Percentiles rank a stretch among this genome's conserved stretches.
Conservation (phyloP, 495 filamentous ascomycete genomes). For the Ascobolus immersus region DNA sequence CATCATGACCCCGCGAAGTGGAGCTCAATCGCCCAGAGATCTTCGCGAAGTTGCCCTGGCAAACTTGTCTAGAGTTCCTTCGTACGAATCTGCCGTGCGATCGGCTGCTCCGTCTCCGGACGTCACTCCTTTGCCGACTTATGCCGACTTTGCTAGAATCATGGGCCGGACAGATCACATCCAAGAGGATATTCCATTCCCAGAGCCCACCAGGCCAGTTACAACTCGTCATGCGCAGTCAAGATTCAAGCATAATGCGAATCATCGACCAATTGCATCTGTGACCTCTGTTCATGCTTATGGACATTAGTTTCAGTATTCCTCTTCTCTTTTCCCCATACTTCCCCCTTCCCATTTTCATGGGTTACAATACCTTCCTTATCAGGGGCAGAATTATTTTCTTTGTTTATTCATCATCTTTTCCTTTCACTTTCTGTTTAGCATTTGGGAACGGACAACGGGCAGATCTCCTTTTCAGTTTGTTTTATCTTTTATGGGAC, state of each 20-base stretch:
- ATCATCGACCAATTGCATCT: too few relatives aligned
- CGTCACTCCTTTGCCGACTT: too few relatives aligned
- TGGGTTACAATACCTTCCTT: slow-evolving; percentile 6
- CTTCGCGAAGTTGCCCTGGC: slow-evolving; percentile 17
- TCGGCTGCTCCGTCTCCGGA: too few relatives aligned
- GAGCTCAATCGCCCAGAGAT: slow-evolving; percentile 9
- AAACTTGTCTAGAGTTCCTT: slow-evolving; percentile 47
- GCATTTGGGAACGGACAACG: too few relatives aligned
- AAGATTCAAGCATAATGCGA: too few relatives aligned
- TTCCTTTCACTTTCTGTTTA: background rate
- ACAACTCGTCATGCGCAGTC: too few relatives aligned
- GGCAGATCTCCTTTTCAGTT: background rate
- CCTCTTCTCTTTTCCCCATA: slow-evolving; percentile 7
- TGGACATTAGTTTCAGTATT: slow-evolving; percentile 7
- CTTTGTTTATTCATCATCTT: background rate
- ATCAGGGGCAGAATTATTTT: background rate
- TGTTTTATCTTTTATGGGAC: background rate
- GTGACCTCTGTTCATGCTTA: slow-evolving; percentile 1
- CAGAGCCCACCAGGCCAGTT: too few relatives aligned
- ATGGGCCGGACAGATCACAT: too few relatives aligned
- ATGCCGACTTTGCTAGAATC: too few relatives aligned
- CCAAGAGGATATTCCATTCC: too few relatives aligned
- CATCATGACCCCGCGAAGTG: slow-evolving; percentile 3
- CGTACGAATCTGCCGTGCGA: too few relatives aligned
- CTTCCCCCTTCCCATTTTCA: slow-evolving; percentile 15